Percentiles rank a stretch among this genome's conserved stretches.
Conservation (phyloP, 345 rosid species). For the Citrus mangshanensis region DNA sequence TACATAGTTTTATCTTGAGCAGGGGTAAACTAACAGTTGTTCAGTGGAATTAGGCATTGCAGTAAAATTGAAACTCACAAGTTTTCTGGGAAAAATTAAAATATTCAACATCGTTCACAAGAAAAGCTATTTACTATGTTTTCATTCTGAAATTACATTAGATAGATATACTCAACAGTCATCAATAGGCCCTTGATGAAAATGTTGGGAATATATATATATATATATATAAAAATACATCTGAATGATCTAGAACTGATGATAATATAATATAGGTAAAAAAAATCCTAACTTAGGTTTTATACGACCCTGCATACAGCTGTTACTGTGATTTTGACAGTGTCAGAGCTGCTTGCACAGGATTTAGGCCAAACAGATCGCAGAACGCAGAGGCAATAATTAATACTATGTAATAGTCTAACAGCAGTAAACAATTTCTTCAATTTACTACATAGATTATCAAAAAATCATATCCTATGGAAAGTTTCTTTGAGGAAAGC, state of each 20-base stretch:
- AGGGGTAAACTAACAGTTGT: neutral
- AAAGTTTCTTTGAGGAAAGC: slow-evolving; percentile 8
- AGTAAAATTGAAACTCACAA: neutral
- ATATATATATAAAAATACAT: too few relatives aligned
- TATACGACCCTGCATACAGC: slow-evolving; percentile 12
- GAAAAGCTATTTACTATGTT: neutral
- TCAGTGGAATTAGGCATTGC: neutral
- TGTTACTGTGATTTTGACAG: slow-evolving; percentile 20
- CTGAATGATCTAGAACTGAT: neutral
- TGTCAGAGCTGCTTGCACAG: neutral
- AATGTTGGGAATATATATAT: neutral
- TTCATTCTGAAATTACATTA: neutral
- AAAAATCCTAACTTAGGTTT: neutral
- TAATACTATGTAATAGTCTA: too few relatives aligned
- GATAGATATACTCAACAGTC: neutral
- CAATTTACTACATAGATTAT: neutral
- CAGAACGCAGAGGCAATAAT: neutral
- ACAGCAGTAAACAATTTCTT: neutral
- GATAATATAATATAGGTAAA: neutral
- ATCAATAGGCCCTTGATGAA: neutral
- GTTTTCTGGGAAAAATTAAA: neutral
- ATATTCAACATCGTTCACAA: neutral
- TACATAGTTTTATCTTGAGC: neutral
- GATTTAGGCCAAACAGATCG: slow-evolving; percentile 6
- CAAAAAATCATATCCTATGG: neutral